Percentiles rank a stretch among this genome's conserved stretches.
Evolutionary conservation across 1,139 yeast genomes (phyloP).

Genomic region (Hansenula lynferdii): DNA sequence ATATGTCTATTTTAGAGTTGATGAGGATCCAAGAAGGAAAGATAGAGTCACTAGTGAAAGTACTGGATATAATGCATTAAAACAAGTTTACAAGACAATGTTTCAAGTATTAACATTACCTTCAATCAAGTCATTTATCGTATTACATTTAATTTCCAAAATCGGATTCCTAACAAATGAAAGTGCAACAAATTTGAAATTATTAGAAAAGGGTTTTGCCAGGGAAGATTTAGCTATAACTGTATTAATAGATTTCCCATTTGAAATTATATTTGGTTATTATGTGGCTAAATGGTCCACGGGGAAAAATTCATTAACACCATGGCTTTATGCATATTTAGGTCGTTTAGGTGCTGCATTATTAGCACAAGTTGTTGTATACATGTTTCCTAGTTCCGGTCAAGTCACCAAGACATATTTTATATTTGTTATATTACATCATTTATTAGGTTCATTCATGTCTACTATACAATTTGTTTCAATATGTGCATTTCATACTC

Average conservation of each 20-base stretch:
- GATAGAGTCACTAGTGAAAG: conserved; percentile 6
- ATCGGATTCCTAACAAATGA: conserved; percentile 95
- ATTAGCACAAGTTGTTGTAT: conserved; percentile 71
- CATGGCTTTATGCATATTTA: conserved; percentile 89
- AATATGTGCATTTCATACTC: conserved; percentile 90
- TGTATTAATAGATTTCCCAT: conserved; percentile 91
- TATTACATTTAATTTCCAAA: conserved; percentile 75
- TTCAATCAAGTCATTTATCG: conserved; percentile 71
- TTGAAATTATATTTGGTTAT: conserved; percentile 91
- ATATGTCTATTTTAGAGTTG: conserved; percentile 49
- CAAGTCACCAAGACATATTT: conserved; percentile 42
- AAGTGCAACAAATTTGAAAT: conserved; percentile 87
- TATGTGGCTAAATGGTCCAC: conserved; percentile 95
- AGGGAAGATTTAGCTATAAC: conserved; percentile 93
- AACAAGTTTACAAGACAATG: conserved; percentile 70
- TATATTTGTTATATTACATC: conserved; percentile 69
- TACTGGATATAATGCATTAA: conserved; percentile 21
- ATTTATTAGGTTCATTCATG: conserved; percentile 85
- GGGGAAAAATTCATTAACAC: conserved; percentile 64
- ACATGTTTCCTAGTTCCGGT: conserved; percentile 56
- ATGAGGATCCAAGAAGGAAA: conserved; percentile 52
- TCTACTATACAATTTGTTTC: conserved; percentile 94
- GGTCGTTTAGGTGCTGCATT: conserved; percentile 78
- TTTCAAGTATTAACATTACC: conserved; percentile 66
- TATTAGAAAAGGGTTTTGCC: conserved; percentile 89